Base-by-base conservation (phyloP, 108 stramenopile genomes). In the Skeletonema potamos region DNA sequence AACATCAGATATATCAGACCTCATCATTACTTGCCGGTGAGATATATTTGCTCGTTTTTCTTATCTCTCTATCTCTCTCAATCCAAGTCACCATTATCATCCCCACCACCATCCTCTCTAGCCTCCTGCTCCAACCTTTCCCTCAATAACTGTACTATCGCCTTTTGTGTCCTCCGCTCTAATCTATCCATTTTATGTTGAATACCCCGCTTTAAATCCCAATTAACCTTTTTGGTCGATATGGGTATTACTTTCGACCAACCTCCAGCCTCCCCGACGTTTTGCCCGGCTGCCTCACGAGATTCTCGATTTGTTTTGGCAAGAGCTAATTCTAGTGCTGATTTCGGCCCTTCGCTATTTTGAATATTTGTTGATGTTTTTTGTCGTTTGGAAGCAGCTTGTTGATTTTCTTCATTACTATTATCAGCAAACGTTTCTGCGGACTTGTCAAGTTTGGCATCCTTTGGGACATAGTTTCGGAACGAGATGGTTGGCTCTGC, bases 141-240 rank as follows among this genome's bases (percentile, higher is more conserved):
- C 54, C 76, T 85, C 54, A 94, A 70, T 55, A 94, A 69, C 36
- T 76, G 76, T 12, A 92, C 93, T 65, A 94, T 87, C 0, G 87
- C 89, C 61, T 74, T 87, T 67, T 92, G 88, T 18, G 91, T 94
- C 48, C 88, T 75, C 30, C 76, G 60, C 64, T 92, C 93, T 55
- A 95, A 73, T 64, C 82, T 82, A 7, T 88, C 82, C 60, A 95
- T 77, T 58, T 89, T 91, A 11, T 64, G 56, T 56, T 80, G 60
- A 56, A 92, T 83, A 68, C 89, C 93, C 28, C 91, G 78, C 54
- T 95, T 95, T 69, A 95, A 77, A 88, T 95, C 93, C 87, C 86
- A 87, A 74, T 95, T 95, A 36, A 89, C 82, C 66, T 95, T 95
- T 62, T 89, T 84, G 4, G 89, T 84, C 18, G 86, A 70, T 27